Base-by-base conservation (phyloP, 768 basidiomycete species). In the Exidia glandulosa region DNA sequence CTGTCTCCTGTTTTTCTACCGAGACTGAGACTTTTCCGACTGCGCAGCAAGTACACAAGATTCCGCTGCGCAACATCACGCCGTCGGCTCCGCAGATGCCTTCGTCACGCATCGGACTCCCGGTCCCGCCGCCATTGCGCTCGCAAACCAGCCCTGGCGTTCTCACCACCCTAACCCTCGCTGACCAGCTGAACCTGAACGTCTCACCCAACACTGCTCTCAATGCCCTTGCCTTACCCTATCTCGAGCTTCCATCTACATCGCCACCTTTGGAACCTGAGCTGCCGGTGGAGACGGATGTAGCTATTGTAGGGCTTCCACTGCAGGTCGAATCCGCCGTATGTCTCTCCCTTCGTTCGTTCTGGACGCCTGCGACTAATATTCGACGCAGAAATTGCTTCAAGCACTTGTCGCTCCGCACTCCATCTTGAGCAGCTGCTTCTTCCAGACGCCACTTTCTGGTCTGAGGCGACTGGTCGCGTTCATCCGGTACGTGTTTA, bases 381-480 rank as follows among this genome's bases (percentile, higher is more conserved):
- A 52, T 48, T 64, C 30, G 60, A 87, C 81, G 85, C 84, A 45
- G 41, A 54, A 54, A 31, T 23, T 25, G 29, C 77, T 91, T 32
- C 68, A 76, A 1, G 81, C 82, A 5, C 77, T 91, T 37, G 80
- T 90, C n/a, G 72, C 77, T 0, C 89, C 89, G 1, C 77, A 88
- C 70, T 73, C 77, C 56, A 88, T 91, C 63, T 84, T 81, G 69
- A 87, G 86, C 66, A 86, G 82, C 64, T 78, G 89, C 19, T 87
- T 89, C 69, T 91, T 91, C 70, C 86, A 86, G 70, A 90, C 88
- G 10, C 79, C 85, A 63, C 70, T 90, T 27, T 88, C 86, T 62
- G 81, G 82, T 59, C 88, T 88, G 1, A 86, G 87, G 23, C 76
- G 87, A 60, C 87, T 89, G 62, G 90, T 90, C 59, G 88, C 87